A percentile compares a stretch with the other conserved stretches of the same genome.
These are phyloP conservation scores for Colletotrichum sp. DNA, from an alignment of 2,329 filamentous ascomycete genomes.

Conservation along the genomic window DNA sequence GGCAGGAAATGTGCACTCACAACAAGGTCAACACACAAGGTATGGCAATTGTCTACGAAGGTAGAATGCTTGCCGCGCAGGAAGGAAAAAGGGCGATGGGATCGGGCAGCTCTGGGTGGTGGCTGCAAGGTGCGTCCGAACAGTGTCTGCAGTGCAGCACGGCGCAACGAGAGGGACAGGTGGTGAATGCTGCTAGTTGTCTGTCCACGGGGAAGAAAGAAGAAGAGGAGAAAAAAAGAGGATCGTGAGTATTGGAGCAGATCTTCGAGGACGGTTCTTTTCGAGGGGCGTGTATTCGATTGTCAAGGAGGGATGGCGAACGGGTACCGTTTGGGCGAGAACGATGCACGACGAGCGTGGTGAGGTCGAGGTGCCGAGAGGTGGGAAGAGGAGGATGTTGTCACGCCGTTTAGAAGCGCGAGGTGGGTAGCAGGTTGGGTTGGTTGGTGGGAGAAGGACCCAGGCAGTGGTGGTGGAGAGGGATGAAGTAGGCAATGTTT, in stretches of 20 bases:
- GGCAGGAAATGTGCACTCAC: slow-evolving; percentile 10
- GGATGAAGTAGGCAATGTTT: not conserved
- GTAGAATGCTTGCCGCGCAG: not conserved
- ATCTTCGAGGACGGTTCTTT: not conserved
- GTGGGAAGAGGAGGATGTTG: slow-evolving; percentile 10
- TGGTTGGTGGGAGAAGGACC: slow-evolving; percentile 6
- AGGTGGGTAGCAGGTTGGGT: slow-evolving; percentile 7
- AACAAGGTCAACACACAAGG: not conserved
- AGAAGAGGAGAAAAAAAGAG: not conserved
- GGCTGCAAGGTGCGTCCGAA: not conserved
- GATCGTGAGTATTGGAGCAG: not conserved
- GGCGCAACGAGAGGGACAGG: not conserved
- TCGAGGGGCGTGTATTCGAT: not conserved
- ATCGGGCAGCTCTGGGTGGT: not conserved
- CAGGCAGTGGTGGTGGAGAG: not conserved
- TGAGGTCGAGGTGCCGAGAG: slow-evolving; percentile 12
- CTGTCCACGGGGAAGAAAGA: not conserved
- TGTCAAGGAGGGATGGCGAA: not conserved
- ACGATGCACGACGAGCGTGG: not conserved
- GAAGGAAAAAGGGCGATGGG: not conserved
- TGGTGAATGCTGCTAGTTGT: not conserved
- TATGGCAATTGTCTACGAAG: slow-evolving; percentile 4
- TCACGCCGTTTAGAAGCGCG: slow-evolving; percentile 14
- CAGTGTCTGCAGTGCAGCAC: not conserved
- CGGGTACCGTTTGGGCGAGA: not conserved